phyloP scores from a whole-genome alignment of 352 stramenopile species.

The Globisporangium paroecandrum region DNA sequence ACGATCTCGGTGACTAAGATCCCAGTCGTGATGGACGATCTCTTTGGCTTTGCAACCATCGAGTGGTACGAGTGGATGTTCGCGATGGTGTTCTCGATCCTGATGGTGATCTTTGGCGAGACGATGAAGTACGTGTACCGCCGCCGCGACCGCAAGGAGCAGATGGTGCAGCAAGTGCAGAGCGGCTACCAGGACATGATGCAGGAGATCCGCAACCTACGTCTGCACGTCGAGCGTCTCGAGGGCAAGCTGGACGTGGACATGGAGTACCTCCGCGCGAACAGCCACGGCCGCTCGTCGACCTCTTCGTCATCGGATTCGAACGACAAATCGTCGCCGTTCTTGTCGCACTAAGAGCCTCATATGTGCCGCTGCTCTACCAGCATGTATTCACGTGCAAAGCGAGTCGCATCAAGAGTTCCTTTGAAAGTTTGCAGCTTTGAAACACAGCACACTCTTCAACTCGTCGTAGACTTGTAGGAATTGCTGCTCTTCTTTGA shows the following conservation, averaged over 20 bases:
- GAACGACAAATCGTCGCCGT: conserved; percentile 26
- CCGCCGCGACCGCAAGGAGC: conserved; percentile 44
- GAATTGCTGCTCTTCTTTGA: background rate
- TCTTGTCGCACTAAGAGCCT: conserved; percentile 5
- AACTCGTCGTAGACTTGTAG: background rate
- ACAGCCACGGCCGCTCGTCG: conserved; percentile 42
- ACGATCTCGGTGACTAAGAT: conserved; percentile 73
- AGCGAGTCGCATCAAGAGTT: background rate
- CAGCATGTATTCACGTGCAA: background rate
- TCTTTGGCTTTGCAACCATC: conserved; percentile 68
- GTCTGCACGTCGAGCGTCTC: conserved; percentile 53
- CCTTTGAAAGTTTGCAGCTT: background rate
- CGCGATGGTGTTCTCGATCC: conserved; percentile 57
- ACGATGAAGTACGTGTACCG: conserved; percentile 67
- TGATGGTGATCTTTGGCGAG: conserved; percentile 70
- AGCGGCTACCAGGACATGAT: conserved; percentile 44
- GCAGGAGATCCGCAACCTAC: conserved; percentile 57
- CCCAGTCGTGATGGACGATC: conserved; percentile 54
- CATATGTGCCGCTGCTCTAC: background rate
- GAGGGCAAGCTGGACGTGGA: conserved; percentile 56
- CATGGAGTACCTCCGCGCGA: conserved; percentile 36
- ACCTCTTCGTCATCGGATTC: conserved; percentile 55
- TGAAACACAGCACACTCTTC: background rate
- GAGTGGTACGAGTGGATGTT: conserved; percentile 78
- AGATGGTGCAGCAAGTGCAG: conserved; percentile 32